Conservation (phyloP, 305 asterid genomes). For the Euphrasia arctica region DNA sequence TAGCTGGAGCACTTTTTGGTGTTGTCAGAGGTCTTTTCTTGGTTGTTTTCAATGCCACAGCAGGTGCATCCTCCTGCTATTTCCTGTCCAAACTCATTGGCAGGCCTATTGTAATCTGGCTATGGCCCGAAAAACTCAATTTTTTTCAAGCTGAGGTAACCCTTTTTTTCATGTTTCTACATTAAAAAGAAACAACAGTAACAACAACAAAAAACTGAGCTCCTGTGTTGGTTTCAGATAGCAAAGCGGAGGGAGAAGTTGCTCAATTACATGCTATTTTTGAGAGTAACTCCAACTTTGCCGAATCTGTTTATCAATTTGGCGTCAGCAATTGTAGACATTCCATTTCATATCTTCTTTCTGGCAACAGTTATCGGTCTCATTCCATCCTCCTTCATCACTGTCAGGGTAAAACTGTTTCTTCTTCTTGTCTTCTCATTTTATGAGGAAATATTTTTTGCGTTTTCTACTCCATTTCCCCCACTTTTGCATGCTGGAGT, state of each 20-base stretch:
- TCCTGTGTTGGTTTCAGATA: conserved; percentile 44
- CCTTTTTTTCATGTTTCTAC: neutral
- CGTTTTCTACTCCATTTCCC: no score
- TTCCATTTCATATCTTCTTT: conserved; percentile 83
- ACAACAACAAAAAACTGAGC: neutral
- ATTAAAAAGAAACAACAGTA: neutral
- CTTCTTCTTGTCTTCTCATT: neutral
- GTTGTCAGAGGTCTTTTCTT: conserved; percentile 73
- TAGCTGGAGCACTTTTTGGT: conserved; percentile 95
- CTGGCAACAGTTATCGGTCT: conserved; percentile 87
- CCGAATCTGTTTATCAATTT: conserved; percentile 90
- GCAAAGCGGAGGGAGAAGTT: conserved; percentile 80
- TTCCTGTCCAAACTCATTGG: conserved; percentile 88
- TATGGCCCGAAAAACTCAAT: conserved; percentile 88
- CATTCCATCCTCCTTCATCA: conserved; percentile 82
- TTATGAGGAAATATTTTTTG: neutral
- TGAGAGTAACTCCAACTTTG: conserved; percentile 85
- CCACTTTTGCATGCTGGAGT: neutral
- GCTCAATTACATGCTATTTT: conserved; percentile 91
- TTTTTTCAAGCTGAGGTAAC: conserved; percentile 87
- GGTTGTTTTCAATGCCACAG: conserved; percentile 92
- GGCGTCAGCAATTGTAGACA: conserved; percentile 96
- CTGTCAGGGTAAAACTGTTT: conserved; percentile 57
- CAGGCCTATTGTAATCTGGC: conserved; percentile 77
- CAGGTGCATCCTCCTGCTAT: conserved; percentile 97